These are phyloP conservation scores for Flaveria sonorensis DNA, from an alignment of 129 eudicot genomes.

Conservation along the genomic window DNA sequence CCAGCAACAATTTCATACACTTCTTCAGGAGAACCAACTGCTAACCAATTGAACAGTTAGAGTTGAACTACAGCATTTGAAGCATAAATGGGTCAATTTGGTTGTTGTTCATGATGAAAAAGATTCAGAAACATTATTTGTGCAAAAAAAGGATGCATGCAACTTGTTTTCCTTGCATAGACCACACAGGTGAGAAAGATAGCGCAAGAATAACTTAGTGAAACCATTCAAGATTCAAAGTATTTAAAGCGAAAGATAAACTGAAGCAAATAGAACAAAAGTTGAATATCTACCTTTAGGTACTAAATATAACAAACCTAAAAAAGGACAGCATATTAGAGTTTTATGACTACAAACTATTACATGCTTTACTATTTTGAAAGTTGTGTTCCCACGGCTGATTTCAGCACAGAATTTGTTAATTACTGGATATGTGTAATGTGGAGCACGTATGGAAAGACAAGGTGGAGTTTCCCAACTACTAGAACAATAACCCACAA, in stretches of 20 bases:
- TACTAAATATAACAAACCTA: too few relatives aligned
- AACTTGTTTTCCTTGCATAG: neutral
- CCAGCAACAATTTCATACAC: constrained; percentile 41
- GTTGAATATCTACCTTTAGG: too few relatives aligned
- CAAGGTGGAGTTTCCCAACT: neutral
- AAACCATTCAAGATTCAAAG: neutral
- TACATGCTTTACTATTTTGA: neutral
- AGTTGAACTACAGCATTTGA: neutral
- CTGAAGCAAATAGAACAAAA: neutral
- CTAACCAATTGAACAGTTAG: constrained; percentile 4
- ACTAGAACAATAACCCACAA: neutral
- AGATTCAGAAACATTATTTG: neutral
- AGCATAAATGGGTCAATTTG: constrained; percentile 8
- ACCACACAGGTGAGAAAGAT: neutral
- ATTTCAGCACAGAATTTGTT: neutral
- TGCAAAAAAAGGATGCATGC: neutral
- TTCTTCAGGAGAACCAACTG: constrained; percentile 50
- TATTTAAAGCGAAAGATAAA: neutral
- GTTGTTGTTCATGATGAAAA: neutral
- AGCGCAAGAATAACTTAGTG: neutral
- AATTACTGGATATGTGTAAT: neutral
- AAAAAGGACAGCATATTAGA: neutral
- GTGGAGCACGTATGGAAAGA: neutral
- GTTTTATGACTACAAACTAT: neutral
- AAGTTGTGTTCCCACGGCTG: too few relatives aligned